Evolutionary conservation across 164 flowering plant species (phyloP).

Genomic region (Pachysandra terminalis): DNA sequence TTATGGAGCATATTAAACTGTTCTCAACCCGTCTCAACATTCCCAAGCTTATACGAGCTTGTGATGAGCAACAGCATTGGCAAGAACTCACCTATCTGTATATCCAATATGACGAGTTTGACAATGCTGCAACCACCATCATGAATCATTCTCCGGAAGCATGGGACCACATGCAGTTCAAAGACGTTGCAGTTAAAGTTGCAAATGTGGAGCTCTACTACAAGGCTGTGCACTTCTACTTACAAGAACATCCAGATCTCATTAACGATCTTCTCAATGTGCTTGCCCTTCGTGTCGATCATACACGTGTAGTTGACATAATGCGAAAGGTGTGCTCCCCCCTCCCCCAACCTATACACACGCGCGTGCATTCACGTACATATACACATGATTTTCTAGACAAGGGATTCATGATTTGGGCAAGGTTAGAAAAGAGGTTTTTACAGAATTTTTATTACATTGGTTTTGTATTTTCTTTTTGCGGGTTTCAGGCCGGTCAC

Average conservation of each 20-base stretch:
- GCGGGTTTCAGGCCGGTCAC: constrained; percentile 74
- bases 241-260: constrained; percentile 96
- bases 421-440: neutral
- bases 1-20: constrained; percentile 97
- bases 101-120: constrained; percentile 96
- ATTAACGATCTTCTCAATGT: constrained; percentile 94
- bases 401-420: too few relatives aligned
- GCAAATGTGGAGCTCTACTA: constrained; percentile 97
- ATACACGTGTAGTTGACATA: constrained; percentile 96
- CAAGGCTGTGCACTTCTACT: constrained; percentile 96
- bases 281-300: constrained; percentile 92
- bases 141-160: constrained; percentile 99
- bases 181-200: constrained; percentile 91
- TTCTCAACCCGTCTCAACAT: constrained; percentile 94
- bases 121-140: constrained; percentile 96
- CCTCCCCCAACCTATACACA: too few relatives aligned
- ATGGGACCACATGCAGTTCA: constrained; percentile 99
- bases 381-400: neutral
- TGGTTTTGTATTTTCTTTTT: constrained; percentile 6
- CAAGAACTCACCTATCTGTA: constrained; percentile 91
- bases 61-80: constrained; percentile 99
- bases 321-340: constrained; percentile 85
- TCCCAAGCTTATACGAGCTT: constrained; percentile 94
- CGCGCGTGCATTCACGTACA: too few relatives aligned
- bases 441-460: neutral